Percentiles rank a stretch among this genome's conserved stretches.
These are phyloP conservation scores for Pleurotus citrinopileatus DNA, from an alignment of 768 basidiomycete species.

Conservation along the genomic window DNA sequence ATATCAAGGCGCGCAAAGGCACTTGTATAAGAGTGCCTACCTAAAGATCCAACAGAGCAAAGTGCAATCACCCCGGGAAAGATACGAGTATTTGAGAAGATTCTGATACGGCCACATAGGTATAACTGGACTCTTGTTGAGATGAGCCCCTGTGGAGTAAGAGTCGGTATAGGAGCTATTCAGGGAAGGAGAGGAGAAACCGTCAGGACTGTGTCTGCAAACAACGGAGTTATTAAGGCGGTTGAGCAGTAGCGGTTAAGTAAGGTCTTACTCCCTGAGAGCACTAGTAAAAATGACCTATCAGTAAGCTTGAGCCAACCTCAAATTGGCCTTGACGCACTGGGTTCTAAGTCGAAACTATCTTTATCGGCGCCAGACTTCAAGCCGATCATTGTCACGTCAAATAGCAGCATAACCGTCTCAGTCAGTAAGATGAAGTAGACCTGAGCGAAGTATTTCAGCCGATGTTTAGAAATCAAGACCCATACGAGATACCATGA, in stretches of 20 bases:
- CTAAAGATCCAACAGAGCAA: not conserved
- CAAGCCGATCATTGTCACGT: not conserved
- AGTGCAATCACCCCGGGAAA: not conserved
- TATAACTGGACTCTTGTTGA: not conserved
- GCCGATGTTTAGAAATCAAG: not conserved
- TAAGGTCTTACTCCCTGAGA: not conserved
- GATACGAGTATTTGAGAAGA: not conserved
- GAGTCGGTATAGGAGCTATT: not conserved
- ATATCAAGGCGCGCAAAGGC: not conserved
- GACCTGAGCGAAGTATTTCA: not conserved
- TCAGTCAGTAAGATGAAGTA: not conserved
- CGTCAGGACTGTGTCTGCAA: not conserved
- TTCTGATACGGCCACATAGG: not conserved
- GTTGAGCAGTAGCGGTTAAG: not conserved
- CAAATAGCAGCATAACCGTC: not conserved
- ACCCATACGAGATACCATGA: not conserved
- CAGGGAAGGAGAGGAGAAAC: not conserved
- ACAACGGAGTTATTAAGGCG: not conserved
- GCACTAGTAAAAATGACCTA: not conserved
- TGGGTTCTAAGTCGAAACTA: not conserved
- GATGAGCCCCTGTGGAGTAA: not conserved
- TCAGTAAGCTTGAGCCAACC: not conserved
- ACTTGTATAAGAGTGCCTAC: not conserved
- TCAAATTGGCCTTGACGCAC: not conserved
- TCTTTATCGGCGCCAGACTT: not conserved